Conservation (phyloP, 75 land plant species). For the Picea sitchensis region DNA sequence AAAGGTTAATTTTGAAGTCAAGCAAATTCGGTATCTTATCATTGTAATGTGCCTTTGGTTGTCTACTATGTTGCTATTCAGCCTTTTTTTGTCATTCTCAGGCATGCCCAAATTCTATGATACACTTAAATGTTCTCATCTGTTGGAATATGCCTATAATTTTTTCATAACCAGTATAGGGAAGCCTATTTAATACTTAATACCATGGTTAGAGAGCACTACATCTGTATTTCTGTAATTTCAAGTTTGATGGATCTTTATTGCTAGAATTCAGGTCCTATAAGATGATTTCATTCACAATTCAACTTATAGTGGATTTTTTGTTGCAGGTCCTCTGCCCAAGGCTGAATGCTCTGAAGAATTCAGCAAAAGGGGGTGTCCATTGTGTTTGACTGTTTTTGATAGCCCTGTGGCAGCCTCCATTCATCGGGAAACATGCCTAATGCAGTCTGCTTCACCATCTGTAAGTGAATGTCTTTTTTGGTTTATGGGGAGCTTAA, state of each 20-base stretch:
- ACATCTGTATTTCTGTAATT: neutral
- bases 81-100: too few relatives aligned
- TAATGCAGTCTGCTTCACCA: constrained; percentile 16
- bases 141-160: too few relatives aligned
- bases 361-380: constrained; percentile 50
- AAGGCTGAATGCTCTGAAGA: constrained; percentile 53
- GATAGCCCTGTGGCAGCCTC: constrained; percentile 30
- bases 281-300: neutral
- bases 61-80: too few relatives aligned
- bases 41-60: too few relatives aligned
- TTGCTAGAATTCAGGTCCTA: neutral
- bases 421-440: constrained; percentile 36
- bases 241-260: neutral
- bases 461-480: constrained; percentile 22
- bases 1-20: too few relatives aligned
- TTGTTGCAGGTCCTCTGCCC: constrained; percentile 49
- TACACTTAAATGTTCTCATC: too few relatives aligned
- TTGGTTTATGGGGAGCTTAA: constrained; percentile 4
- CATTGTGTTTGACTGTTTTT: constrained; percentile 52
- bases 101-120: too few relatives aligned
- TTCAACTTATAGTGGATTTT: neutral
- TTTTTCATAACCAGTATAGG: neutral
- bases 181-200: neutral
- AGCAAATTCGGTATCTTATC: too few relatives aligned
- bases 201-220: neutral